Percentiles rank a stretch among this genome's conserved stretches.
These are phyloP conservation scores for Priceomyces melissophilus DNA, from an alignment of 805 yeast genomes.

Conservation along the genomic window DNA sequence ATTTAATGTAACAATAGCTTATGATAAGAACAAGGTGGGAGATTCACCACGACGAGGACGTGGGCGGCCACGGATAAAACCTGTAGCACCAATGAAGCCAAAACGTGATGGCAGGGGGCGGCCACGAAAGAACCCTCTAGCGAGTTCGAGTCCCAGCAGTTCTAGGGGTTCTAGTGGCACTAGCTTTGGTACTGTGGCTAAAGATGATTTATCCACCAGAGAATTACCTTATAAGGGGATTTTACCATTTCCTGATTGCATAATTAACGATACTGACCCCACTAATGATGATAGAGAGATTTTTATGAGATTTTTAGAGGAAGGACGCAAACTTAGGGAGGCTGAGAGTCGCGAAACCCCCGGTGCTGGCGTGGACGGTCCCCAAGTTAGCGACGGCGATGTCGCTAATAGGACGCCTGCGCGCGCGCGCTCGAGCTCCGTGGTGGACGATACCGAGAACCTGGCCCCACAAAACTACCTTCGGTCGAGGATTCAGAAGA, in stretches of 20 bases:
- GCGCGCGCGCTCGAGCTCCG: slow-evolving; percentile 5
- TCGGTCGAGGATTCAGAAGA: slow-evolving; percentile 47
- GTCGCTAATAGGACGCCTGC: no score
- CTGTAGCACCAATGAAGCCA: no score
- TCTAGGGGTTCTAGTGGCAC: not conserved
- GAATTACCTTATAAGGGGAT: slow-evolving; percentile 71
- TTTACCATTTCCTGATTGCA: slow-evolving; percentile 53
- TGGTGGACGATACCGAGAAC: no score
- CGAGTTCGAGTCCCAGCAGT: no score
- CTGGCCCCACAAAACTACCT: slow-evolving; percentile 6
- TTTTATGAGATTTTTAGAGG: slow-evolving; percentile 41
- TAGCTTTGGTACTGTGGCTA: not conserved
- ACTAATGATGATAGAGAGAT: slow-evolving; percentile 44
- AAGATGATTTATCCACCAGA: slow-evolving; percentile 18
- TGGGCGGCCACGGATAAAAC: no score
- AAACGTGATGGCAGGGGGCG: no score
- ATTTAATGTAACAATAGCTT: no score
- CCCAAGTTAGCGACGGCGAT: no score
- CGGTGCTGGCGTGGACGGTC: not conserved
- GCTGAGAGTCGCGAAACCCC: slow-evolving; percentile 15
- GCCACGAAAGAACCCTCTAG: not conserved
- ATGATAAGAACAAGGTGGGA: no score
- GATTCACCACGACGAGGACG: no score
- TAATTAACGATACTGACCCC: slow-evolving; percentile 62
- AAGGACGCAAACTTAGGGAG: slow-evolving; percentile 38